Percentiles rank a stretch among this genome's conserved stretches.
Conservation (phyloP, 1,284 basidiomycete genomes). For the Ceratobasidium sp. region DNA sequence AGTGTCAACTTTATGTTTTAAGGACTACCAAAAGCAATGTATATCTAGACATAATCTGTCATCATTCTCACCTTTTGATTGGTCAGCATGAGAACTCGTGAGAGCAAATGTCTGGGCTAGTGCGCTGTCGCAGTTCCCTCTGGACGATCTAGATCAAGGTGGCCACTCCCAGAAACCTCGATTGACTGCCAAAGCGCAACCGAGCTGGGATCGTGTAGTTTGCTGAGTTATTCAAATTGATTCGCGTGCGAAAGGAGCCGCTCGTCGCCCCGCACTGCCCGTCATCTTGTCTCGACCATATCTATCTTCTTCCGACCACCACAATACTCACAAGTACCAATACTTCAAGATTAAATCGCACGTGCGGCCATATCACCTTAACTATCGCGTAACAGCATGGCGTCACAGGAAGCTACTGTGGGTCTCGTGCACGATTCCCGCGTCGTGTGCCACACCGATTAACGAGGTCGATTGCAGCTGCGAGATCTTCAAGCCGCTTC, state of each 20-base stretch:
- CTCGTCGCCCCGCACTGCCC: slow-evolving; percentile 31
- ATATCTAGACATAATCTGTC: background rate
- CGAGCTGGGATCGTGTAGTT: slow-evolving; percentile 4
- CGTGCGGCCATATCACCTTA: slow-evolving; percentile 1
- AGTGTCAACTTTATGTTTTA: background rate
- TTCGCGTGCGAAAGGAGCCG: slow-evolving; percentile 21
- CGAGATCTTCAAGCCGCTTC: slow-evolving; percentile 52
- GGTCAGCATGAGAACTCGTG: too few species aligned
- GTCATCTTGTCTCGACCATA: background rate
- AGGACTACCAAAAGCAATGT: background rate
- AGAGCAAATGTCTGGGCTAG: background rate
- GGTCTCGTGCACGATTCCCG: slow-evolving; percentile 31
- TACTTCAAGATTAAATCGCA: slow-evolving; percentile 11
- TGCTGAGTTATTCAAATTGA: slow-evolving; percentile 35
- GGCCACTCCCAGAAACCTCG: background rate
- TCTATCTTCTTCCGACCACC: slow-evolving; percentile 22
- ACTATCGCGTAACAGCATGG: slow-evolving; percentile 17
- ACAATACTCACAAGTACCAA: slow-evolving; percentile 13
- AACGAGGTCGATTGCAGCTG: background rate
- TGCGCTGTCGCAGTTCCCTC: slow-evolving; percentile 4
- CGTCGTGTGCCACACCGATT: slow-evolving; percentile 16
- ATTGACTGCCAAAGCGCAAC: background rate
- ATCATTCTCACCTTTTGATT: background rate
- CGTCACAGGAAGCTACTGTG: slow-evolving; percentile 34
- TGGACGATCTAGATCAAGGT: background rate